phyloP scores from a whole-genome alignment of 1,284 basidiomycete species.

The Marasmius fiardii region DNA sequence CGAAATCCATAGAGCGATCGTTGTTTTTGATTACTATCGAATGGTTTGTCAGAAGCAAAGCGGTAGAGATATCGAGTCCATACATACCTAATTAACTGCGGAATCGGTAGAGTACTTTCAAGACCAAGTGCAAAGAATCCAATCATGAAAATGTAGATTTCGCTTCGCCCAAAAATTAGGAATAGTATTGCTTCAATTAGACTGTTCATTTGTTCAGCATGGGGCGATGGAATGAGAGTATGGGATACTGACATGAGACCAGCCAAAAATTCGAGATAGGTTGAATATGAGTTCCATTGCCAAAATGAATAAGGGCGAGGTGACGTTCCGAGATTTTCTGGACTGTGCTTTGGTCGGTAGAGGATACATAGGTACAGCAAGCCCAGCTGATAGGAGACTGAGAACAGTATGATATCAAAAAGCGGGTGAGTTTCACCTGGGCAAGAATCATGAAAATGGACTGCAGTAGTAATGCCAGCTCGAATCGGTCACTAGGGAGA shows the following conservation, averaged over 20 bases:
- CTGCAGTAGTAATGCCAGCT: slow-evolving; percentile 72
- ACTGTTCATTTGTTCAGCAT: not conserved
- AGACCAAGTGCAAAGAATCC: slow-evolving; percentile 79
- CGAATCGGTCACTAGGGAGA: slow-evolving; percentile 58
- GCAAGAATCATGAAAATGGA: slow-evolving; percentile 80
- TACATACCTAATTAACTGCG: slow-evolving; percentile 69
- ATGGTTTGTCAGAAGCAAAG: slow-evolving; percentile 15
- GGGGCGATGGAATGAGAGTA: slow-evolving; percentile 12
- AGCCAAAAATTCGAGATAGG: slow-evolving; percentile 83
- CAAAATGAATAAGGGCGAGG: slow-evolving; percentile 77
- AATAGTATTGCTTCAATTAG: slow-evolving; percentile 54
- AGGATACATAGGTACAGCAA: slow-evolving; percentile 77
- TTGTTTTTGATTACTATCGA: slow-evolving; percentile 65
- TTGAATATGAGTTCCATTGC: slow-evolving; percentile 78
- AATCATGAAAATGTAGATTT: slow-evolving; percentile 61
- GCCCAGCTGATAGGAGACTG: slow-evolving; percentile 46
- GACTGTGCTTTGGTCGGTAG: slow-evolving; percentile 56
- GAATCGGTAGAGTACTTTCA: slow-evolving; percentile 80
- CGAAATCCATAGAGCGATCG: slow-evolving; percentile 83
- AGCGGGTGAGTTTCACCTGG: slow-evolving; percentile 46
- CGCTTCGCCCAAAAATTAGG: slow-evolving; percentile 68
- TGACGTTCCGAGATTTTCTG: slow-evolving; percentile 57
- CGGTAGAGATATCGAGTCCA: slow-evolving; percentile 15
- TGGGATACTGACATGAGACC: slow-evolving; percentile 58
- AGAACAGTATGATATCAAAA: slow-evolving; percentile 7